Conservation (phyloP, 305 asterid genomes). For the Solanum hybrid region DNA sequence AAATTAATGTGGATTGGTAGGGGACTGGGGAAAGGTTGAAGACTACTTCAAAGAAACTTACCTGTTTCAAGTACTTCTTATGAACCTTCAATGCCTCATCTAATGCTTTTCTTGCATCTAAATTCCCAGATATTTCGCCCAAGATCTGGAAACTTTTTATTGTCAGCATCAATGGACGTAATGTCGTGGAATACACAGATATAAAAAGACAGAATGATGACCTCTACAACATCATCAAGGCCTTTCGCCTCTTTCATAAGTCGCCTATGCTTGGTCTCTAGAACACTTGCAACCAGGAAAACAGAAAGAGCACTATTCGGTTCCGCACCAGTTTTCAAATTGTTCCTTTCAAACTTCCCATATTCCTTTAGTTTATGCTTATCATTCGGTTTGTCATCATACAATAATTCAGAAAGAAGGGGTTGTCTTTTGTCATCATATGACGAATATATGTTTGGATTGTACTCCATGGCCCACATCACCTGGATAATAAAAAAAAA, state of each 20-base stretch:
- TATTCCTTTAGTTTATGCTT: conserved; percentile 50
- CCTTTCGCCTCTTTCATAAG: conserved; percentile 87
- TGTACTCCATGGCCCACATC: conserved; percentile 99
- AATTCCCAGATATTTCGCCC: conserved; percentile 82
- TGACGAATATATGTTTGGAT: conserved; percentile 48
- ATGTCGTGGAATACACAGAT: neutral
- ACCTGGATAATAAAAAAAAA: conserved; percentile 31
- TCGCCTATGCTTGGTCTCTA: conserved; percentile 73
- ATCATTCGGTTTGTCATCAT: conserved; percentile 26
- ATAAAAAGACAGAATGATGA: conserved; percentile 15
- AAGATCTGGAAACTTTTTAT: conserved; percentile 43
- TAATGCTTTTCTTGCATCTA: conserved; percentile 82
- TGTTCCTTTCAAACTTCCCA: conserved; percentile 79
- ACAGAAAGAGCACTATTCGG: conserved; percentile 72
- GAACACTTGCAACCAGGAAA: conserved; percentile 86
- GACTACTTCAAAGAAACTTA: conserved; percentile 13
- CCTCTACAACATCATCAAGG: conserved; percentile 83
- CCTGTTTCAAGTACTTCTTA: conserved; percentile 83
- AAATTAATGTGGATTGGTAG: neutral
- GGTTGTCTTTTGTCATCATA: conserved; percentile 44
- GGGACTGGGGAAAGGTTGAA: neutral
- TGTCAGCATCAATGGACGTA: neutral
- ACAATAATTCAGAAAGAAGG: conserved; percentile 18
- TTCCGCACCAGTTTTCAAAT: conserved; percentile 65
- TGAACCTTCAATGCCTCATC: conserved; percentile 69